These are phyloP conservation scores for Rhizopogon roseolus DNA, from an alignment of 768 basidiomycete genomes.

Conservation along the genomic window DNA sequence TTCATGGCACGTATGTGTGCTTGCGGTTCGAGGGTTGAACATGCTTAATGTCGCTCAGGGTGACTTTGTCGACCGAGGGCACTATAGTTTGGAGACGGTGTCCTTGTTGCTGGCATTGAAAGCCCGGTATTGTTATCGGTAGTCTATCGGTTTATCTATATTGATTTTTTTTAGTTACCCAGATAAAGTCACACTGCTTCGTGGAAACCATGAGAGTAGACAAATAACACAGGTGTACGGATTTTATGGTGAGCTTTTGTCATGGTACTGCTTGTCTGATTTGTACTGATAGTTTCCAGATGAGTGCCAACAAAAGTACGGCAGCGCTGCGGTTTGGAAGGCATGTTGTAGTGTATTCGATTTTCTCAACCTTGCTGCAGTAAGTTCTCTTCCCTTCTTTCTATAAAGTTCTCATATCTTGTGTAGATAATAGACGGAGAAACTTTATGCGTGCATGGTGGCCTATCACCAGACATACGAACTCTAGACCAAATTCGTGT, in stretches of 20 bases:
- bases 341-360: constrained; percentile 97
- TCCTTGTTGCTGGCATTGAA: constrained; percentile 86
- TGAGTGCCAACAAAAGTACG: constrained; percentile 98
- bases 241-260: constrained; percentile 75
- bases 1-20: constrained; percentile 82
- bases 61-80: constrained; percentile 96
- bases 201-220: constrained; percentile 95
- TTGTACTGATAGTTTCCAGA: constrained; percentile 38
- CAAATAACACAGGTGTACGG: constrained; percentile 99
- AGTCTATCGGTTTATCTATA: constrained; percentile 3
- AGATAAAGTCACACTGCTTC: constrained; percentile 83
- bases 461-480: constrained; percentile 91
- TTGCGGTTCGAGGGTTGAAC: constrained; percentile 17
- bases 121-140: constrained; percentile 55
- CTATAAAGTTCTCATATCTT: neutral
- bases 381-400: constrained; percentile 30
- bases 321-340: constrained; percentile 93
- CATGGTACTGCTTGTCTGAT: neutral
- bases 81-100: constrained; percentile 94
- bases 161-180: constrained; percentile 60
- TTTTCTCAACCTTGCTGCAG: constrained; percentile 90
- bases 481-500: constrained; percentile 94
- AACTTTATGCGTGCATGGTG: constrained; percentile 92
- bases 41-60: constrained; percentile 52
- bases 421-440: constrained; percentile 90